phyloP scores from a whole-genome alignment of 352 stramenopile species.

The Phytophthora vignae region DNA sequence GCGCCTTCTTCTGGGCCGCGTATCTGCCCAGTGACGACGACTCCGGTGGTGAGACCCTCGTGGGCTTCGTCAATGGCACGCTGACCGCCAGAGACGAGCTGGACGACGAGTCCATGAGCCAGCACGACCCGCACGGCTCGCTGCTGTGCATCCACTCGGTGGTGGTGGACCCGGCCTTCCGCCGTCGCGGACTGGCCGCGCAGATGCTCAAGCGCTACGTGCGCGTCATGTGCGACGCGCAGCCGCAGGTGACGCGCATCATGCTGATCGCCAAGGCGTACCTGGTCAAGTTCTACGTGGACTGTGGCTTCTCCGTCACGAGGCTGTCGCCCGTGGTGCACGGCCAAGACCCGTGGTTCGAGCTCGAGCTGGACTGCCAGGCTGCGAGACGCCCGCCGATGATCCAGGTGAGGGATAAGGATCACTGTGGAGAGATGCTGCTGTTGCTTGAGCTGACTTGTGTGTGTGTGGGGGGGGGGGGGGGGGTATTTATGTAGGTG shows the following conservation, averaged over 20 bases:
- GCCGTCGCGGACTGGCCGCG: constrained; percentile 72
- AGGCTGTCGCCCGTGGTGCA: constrained; percentile 79
- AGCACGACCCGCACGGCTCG: constrained; percentile 75
- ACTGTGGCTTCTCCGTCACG: constrained; percentile 79
- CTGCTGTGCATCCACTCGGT: constrained; percentile 93
- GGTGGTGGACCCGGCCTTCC: constrained; percentile 70
- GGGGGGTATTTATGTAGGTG: constrained; percentile 41
- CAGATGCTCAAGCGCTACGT: constrained; percentile 91
- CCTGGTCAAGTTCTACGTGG: constrained; percentile 88
- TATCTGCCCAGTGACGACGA: constrained; percentile 34
- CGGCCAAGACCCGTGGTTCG: constrained; percentile 86
- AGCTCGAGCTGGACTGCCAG: constrained; percentile 68
- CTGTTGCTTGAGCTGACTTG: background rate
- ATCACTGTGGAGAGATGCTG: background rate
- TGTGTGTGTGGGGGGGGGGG: too few species aligned
- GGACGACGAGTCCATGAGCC: constrained; percentile 74
- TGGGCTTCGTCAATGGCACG: constrained; percentile 93
- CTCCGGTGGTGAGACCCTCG: constrained; percentile 40
- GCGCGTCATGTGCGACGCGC: constrained; percentile 37
- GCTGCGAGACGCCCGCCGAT: constrained; percentile 39
- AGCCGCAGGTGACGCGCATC: constrained; percentile 72
- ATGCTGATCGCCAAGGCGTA: constrained; percentile 86
- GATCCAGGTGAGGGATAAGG: constrained; percentile 46
- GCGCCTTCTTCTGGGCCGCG: constrained; percentile 66
- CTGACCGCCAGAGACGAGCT: constrained; percentile 63